These are phyloP conservation scores for Aegilops sharonensis DNA, from an alignment of 176 grass and related monocot genomes.

Conservation along the genomic window DNA sequence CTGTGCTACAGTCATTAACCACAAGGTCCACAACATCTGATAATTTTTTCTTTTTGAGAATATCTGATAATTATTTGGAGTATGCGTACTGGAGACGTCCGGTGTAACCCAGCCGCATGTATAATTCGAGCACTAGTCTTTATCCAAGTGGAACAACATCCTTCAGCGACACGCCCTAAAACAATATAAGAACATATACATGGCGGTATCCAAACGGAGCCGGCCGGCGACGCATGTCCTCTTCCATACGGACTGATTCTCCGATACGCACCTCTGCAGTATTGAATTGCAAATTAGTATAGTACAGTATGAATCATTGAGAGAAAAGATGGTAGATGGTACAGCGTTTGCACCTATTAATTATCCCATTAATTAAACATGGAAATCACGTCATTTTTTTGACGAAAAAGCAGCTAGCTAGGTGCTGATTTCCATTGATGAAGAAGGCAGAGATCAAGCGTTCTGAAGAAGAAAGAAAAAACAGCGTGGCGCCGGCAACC, in stretches of 20 bases:
- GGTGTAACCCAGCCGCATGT: background rate
- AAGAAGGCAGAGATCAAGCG: no score
- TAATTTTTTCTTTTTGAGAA: no score
- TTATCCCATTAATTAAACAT: background rate
- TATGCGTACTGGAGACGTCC: background rate
- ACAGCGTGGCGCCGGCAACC: no score
- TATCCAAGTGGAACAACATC: constrained; percentile 22
- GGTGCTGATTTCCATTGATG: no score
- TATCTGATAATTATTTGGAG: background rate
- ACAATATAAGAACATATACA: background rate
- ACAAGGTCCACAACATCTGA: no score
- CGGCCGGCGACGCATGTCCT: constrained; percentile 21
- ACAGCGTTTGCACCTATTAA: background rate
- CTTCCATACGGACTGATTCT: constrained; percentile 22
- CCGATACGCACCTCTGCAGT: background rate
- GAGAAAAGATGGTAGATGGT: background rate
- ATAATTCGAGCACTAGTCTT: constrained; percentile 10
- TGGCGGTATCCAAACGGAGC: constrained; percentile 9
- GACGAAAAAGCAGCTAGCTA: no score
- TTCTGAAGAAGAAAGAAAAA: no score
- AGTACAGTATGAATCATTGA: background rate
- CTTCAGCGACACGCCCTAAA: background rate
- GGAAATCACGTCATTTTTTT: background rate
- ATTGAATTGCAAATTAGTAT: background rate
- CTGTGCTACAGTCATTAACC: no score